phyloP scores from a whole-genome alignment of 805 yeast species.

The Jamesozyma rosinii region DNA sequence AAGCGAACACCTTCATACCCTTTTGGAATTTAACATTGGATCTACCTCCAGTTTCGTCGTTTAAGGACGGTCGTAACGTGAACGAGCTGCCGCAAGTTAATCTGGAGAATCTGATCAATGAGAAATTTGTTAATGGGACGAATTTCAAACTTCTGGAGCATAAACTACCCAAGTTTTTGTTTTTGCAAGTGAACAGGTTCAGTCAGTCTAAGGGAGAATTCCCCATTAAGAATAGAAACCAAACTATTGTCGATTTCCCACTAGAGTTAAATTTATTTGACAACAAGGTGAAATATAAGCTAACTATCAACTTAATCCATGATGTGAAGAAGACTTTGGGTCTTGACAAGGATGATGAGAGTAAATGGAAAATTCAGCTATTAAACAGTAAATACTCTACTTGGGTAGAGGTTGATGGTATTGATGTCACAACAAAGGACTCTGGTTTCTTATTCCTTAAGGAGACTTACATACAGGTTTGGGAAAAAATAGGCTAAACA shows the following conservation, averaged over 20 bases:
- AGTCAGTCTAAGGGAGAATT: constrained; percentile 19
- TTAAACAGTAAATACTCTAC: constrained; percentile 32
- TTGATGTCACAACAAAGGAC: constrained; percentile 38
- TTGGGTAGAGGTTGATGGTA: constrained; percentile 56
- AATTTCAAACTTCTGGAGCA: constrained; percentile 30
- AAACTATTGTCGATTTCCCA: constrained; percentile 56
- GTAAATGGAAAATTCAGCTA: constrained; percentile 43
- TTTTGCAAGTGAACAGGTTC: constrained; percentile 51
- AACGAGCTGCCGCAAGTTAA: constrained; percentile 46
- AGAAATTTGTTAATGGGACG: constrained; percentile 27
- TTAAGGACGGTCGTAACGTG: constrained; percentile 39
- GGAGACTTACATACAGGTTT: constrained; percentile 58
- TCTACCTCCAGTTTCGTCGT: constrained; percentile 49
- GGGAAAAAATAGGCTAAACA: constrained; percentile 35
- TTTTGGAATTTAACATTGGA: constrained; percentile 41
- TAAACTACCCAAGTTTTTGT: constrained; percentile 43
- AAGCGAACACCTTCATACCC: constrained; percentile 10
- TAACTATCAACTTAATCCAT: constrained; percentile 43
- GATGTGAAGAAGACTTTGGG: constrained; percentile 13
- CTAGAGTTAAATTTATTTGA: constrained; percentile 28
- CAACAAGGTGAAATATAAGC: constrained; percentile 28
- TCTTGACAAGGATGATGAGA: constrained; percentile 27
- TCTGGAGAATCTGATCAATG: constrained; percentile 35
- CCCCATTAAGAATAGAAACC: constrained; percentile 39
- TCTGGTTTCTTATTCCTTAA: constrained; percentile 52